phyloP scores from a whole-genome alignment of 1,139 yeast species.

The Suhomyces bokatorum region DNA sequence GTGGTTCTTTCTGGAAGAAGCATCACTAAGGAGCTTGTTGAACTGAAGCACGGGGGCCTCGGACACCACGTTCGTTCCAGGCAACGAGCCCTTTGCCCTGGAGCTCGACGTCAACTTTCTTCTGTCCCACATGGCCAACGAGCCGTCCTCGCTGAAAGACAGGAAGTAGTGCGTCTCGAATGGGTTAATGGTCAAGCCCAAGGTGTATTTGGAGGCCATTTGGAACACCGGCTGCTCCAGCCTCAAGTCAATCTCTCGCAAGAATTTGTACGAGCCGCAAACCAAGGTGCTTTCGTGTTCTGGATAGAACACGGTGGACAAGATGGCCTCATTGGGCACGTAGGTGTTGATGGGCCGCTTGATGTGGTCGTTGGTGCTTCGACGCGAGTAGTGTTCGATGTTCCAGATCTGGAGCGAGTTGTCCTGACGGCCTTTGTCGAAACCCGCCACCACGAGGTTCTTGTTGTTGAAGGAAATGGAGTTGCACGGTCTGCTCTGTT shows the following conservation, averaged over 20 bases:
- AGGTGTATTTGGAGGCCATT: constrained; percentile 72
- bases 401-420: constrained; percentile 82
- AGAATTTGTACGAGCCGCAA: constrained; percentile 75
- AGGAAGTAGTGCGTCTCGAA: constrained; percentile 63
- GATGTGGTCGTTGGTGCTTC: constrained; percentile 43
- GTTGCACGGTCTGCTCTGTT: constrained; percentile 75
- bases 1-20: constrained; percentile 59
- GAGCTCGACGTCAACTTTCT: constrained; percentile 50
- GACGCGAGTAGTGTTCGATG: constrained; percentile 55
- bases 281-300: constrained; percentile 57
- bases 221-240: constrained; percentile 70
- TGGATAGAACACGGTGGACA: constrained; percentile 68
- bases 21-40: constrained; percentile 65
- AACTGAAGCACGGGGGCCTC: constrained; percentile 68
- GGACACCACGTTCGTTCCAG: constrained; percentile 27
- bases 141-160: constrained; percentile 80
- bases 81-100: constrained; percentile 14
- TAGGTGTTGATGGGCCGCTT: constrained; percentile 60
- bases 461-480: constrained; percentile 65
- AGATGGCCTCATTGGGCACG: constrained; percentile 72
- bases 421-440: constrained; percentile 79
- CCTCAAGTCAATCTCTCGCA: constrained; percentile 78
- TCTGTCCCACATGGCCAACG: constrained; percentile 85
- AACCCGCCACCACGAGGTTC: constrained; percentile 73
- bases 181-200: constrained; percentile 70